A percentile compares a stretch with the other conserved stretches of the same genome.
phyloP scores from a whole-genome alignment of 371 early-diverging fungal genomes.

The Mortierella sp. region DNA sequence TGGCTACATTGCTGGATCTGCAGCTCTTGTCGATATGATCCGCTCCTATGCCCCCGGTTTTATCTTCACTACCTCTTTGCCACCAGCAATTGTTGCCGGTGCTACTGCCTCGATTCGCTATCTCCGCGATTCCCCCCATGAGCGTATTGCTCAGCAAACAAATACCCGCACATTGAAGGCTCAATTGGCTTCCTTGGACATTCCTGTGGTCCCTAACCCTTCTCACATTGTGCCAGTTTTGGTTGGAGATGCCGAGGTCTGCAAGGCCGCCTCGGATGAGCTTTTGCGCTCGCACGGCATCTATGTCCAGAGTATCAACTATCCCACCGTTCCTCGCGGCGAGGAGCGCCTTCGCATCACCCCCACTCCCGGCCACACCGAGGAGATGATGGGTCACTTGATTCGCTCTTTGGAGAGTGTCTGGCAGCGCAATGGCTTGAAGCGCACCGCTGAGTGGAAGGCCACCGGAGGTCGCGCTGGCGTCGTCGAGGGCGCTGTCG shows the following conservation, averaged over 20 bases:
- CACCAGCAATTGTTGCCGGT: constrained; percentile 94
- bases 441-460: constrained; percentile 88
- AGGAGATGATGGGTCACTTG: constrained; percentile 84
- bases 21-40: constrained; percentile 93
- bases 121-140: constrained; percentile 83
- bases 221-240: constrained; percentile 98
- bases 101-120: constrained; percentile 93
- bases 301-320: constrained; percentile 98
- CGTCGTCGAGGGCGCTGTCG: constrained; percentile 72
- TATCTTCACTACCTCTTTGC: constrained; percentile 98
- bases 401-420: constrained; percentile 87
- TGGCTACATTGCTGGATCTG: constrained; percentile 96
- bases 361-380: constrained; percentile 95
- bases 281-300: constrained; percentile 89
- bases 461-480: constrained; percentile 90
- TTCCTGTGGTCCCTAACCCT: constrained; percentile 98
- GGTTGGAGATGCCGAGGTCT: constrained; percentile 95
- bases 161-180: constrained; percentile 91
- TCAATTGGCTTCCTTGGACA: constrained; percentile 83
- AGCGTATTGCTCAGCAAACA: constrained; percentile 92
- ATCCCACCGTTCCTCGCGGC: constrained; percentile 95
- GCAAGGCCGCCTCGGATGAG: constrained; percentile 93
- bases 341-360: constrained; percentile 98
- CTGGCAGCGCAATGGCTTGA: constrained; percentile 89
- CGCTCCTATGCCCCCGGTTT: constrained; percentile 99